Base-by-base conservation (phyloP, 2,329 filamentous ascomycete genomes). In the Xylaria digitata region DNA sequence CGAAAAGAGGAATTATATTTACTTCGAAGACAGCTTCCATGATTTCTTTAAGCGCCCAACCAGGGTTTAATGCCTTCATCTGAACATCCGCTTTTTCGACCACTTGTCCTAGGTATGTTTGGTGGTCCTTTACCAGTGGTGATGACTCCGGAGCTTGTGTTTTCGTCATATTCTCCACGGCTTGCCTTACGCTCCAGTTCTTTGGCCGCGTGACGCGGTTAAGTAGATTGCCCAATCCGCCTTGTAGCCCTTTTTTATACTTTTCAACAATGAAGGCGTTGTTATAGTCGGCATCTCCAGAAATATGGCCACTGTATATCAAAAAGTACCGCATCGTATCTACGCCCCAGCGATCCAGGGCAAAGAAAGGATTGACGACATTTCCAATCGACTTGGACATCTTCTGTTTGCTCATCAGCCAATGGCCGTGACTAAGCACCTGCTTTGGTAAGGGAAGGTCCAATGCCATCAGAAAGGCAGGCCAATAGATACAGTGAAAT, bases 401-500 rank as follows among this genome's bases (percentile, higher is more conserved):
- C 80, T 99, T 99, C 73, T 90, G 88, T 60, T 89, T 89, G 63
- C 92, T 92, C 81, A 99, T 90, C 15, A 94, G 97, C 96, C 96
- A 99, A 78, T 99, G 96, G 1, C 91, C 94, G 77, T 99, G 96
- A 59, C 93, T 93, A 2, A 99, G 83, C 37, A 99, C 87, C 69
- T 89, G 89, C 75, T 89, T 90, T 0, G 96, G 93, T 0, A 92
- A 82, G 1, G 93, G 91, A 4, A 98, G 84, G 58, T 90, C 89
- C 15, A 97, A 83, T 1, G 96, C 95, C 86, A 99, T 91, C 17
- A 99, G 88, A 73, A 99, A 91, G 3, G 96, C 96, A 0, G 96
- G 96, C 96, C 96, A 99, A 83, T 99, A 99, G 54, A 99, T 90
- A 79, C 93, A 95, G 78, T 99, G 96, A 79, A 99, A 99, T 19